Evolutionary conservation across 139 green algal species (phyloP).

Genomic region (Chlamydomonas schloesseri): DNA sequence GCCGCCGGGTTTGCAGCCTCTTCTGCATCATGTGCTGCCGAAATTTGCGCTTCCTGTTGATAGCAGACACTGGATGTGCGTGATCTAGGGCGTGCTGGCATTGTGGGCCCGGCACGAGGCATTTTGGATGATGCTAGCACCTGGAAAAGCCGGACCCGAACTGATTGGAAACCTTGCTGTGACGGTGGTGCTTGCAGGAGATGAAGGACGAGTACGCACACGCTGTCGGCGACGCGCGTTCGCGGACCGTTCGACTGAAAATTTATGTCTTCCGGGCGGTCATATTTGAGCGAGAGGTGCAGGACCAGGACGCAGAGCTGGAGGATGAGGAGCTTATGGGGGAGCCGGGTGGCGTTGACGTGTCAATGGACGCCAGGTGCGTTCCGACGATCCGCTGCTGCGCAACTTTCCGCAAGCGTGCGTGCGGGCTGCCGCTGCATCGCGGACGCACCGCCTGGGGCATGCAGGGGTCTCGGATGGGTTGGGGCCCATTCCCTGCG

Average conservation of each 20-base stretch:
- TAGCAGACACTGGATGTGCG: too few relatives aligned
- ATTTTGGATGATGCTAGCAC: background rate
- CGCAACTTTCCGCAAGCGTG: too few relatives aligned
- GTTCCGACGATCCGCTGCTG: background rate
- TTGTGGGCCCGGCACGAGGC: background rate
- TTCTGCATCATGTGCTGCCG: too few relatives aligned
- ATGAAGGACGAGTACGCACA: slow-evolving; percentile 64
- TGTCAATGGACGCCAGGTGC: background rate
- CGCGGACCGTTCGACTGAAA: slow-evolving; percentile 76
- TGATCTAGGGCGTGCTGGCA: too few relatives aligned
- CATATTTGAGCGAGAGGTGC: slow-evolving; percentile 42
- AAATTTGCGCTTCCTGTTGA: background rate
- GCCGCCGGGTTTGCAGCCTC: background rate
- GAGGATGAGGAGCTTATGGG: slow-evolving; percentile 11
- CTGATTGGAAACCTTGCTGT: too few relatives aligned
- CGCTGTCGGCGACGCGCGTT: slow-evolving; percentile 62
- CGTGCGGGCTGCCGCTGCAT: too few relatives aligned
- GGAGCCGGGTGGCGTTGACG: background rate
- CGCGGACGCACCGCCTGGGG: too few relatives aligned
- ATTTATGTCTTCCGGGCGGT: slow-evolving; percentile 71
- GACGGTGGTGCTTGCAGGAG: background rate
- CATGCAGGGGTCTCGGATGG: too few relatives aligned
- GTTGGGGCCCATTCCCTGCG: too few relatives aligned
- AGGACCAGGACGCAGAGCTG: slow-evolving; percentile 22
- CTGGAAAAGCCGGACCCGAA: too few relatives aligned